These are phyloP conservation scores for Talaromyces sp. DNA, from an alignment of 2,329 filamentous ascomycete genomes.

Conservation along the genomic window DNA sequence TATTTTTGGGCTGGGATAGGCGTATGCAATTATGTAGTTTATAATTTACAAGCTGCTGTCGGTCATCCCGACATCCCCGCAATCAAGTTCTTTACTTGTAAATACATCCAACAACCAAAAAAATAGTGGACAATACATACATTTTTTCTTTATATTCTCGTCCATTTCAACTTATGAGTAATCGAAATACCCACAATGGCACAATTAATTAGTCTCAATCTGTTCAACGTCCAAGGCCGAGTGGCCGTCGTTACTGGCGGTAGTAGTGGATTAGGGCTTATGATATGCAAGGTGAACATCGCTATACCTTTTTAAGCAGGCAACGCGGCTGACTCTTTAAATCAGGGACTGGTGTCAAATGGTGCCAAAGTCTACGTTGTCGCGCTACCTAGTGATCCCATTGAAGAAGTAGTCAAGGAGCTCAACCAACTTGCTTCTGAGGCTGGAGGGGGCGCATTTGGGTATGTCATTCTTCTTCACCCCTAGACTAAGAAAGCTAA, in stretches of 20 bases:
- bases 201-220: conserved; percentile 18
- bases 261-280: conserved; percentile 47
- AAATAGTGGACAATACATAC: background rate
- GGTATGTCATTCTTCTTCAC: conserved; percentile 27
- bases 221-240: conserved; percentile 40
- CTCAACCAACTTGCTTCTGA: conserved; percentile 39
- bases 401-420: conserved; percentile 37
- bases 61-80: background rate
- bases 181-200: conserved; percentile 11
- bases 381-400: conserved; percentile 42
- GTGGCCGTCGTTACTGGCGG: conserved; percentile 47
- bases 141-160: background rate
- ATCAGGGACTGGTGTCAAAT: conserved; percentile 43
- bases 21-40: background rate
- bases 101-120: background rate
- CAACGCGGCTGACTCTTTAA: background rate
- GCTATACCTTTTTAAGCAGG: background rate
- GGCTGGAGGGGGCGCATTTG: conserved; percentile 38
- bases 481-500: too few relatives aligned
- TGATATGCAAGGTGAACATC: conserved; percentile 43
- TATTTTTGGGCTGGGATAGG: background rate
- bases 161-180: too few relatives aligned
- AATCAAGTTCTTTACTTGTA: background rate
- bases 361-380: conserved; percentile 49
- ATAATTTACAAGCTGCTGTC: background rate